These are phyloP conservation scores for Cordyceps cateniannulata DNA, from an alignment of 2,329 filamentous ascomycete genomes.

Conservation along the genomic window DNA sequence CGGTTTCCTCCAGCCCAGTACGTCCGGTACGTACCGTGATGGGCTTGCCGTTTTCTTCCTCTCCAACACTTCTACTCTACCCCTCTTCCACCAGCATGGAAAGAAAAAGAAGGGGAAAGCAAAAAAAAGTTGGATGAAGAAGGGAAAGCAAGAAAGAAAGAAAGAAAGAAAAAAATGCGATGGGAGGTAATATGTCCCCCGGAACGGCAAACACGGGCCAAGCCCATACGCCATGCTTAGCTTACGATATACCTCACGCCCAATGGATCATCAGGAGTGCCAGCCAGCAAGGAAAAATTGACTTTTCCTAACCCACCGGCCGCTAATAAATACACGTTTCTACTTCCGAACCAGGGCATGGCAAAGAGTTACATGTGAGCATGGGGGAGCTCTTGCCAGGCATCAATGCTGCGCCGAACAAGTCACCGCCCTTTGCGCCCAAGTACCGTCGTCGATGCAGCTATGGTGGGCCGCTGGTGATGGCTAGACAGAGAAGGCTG, in stretches of 20 bases:
- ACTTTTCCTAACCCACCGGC: background rate
- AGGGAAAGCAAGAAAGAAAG: background rate
- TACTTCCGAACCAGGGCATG: background rate
- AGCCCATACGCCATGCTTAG: background rate
- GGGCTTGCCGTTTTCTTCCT: background rate
- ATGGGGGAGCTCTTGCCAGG: background rate
- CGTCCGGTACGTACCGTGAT: background rate
- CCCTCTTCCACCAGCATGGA: conserved; percentile 6
- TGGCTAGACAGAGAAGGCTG: background rate
- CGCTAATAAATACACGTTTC: too few species aligned
- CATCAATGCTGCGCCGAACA: background rate
- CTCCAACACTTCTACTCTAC: background rate
- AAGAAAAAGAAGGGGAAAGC: background rate
- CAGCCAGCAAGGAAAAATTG: background rate
- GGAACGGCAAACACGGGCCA: conserved; percentile 4
- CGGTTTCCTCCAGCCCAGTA: background rate
- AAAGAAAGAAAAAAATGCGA: conserved; percentile 10
- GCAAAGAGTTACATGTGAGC: conserved; percentile 4
- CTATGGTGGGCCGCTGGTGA: background rate
- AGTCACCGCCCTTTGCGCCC: conserved; percentile 11
- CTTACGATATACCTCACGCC: conserved; percentile 7
- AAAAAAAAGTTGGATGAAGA: background rate
- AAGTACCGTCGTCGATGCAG: background rate
- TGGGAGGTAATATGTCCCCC: background rate
- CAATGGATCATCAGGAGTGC: conserved; percentile 6